Percentiles rank a stretch among this genome's conserved stretches.
These are phyloP conservation scores for Suillus subaureus DNA, from an alignment of 768 basidiomycete genomes.

Conservation along the genomic window DNA sequence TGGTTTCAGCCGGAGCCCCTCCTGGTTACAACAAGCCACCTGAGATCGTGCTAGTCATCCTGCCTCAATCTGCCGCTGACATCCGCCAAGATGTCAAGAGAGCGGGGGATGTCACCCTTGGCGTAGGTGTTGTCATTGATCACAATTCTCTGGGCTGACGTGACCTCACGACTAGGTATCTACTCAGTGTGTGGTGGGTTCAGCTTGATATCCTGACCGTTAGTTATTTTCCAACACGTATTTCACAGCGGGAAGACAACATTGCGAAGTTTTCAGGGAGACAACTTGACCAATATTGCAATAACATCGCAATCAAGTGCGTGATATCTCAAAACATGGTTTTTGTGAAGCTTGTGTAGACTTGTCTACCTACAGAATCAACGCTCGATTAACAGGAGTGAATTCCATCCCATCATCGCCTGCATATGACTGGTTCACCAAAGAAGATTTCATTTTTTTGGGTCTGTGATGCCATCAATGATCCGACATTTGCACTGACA, in stretches of 20 bases:
- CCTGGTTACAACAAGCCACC: conserved; percentile 9
- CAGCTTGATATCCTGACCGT: conserved; percentile 12
- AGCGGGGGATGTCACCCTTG: conserved; percentile 51
- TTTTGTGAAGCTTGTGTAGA: background rate
- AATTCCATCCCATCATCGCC: conserved; percentile 41
- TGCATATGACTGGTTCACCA: conserved; percentile 26
- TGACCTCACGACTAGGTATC: conserved; percentile 21
- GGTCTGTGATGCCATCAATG: conserved; percentile 14
- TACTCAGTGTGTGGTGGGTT: conserved; percentile 28
- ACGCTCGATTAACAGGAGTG: conserved; percentile 52
- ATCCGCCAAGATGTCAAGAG: conserved; percentile 52
- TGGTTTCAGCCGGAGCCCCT: background rate
- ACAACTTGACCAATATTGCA: conserved; percentile 35
- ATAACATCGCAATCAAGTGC: conserved; percentile 41
- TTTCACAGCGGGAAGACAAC: conserved; percentile 34
- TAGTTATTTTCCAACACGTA: background rate
- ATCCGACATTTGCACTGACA: background rate
- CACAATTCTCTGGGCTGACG: background rate
- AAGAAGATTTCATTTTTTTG: conserved; percentile 38
- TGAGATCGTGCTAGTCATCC: conserved; percentile 50
- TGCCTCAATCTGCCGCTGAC: conserved; percentile 51
- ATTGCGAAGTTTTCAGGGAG: conserved; percentile 18
- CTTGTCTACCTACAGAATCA: conserved; percentile 40
- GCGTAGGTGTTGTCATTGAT: conserved; percentile 25
- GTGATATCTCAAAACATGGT: no score